Evolutionary conservation across 108 stramenopile genomes (phyloP).

Genomic region (Schizochytrium sp.): DNA sequence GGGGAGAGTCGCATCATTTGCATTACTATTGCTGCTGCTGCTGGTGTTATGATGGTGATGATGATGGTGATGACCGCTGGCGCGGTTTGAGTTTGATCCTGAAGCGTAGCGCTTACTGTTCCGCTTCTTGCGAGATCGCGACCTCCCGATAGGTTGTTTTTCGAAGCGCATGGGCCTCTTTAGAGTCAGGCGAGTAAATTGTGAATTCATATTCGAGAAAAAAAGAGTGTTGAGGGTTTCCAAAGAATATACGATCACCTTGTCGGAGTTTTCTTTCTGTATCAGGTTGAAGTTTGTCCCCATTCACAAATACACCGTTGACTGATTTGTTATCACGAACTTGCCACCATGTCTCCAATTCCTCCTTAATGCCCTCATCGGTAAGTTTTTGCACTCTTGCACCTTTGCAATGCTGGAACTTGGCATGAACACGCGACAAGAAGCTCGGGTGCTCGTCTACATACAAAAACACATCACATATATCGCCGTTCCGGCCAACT

Average conservation of each 20-base stretch:
- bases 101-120: too few species aligned
- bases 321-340: constrained; percentile 19
- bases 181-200: constrained; percentile 28
- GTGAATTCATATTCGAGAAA: constrained; percentile 58
- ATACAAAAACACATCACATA: constrained; percentile 51
- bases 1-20: too few species aligned
- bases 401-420: constrained; percentile 23
- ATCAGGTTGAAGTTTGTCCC: constrained; percentile 2
- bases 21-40: too few species aligned
- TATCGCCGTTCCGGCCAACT: constrained; percentile 41
- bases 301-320: constrained; percentile 54
- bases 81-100: too few species aligned
- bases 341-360: constrained; percentile 20
- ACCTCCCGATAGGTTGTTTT: constrained; percentile 19
- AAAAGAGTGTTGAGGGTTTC: constrained; percentile 51
- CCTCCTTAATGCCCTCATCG: constrained; percentile 27
- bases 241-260: constrained; percentile 46
- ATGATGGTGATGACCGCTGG: too few species aligned
- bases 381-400: background rate
- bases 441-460: constrained; percentile 58
- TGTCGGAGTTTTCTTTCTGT: background rate
- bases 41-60: too few species aligned
- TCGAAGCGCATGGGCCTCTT: constrained; percentile 52
- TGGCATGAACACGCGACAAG: constrained; percentile 48
- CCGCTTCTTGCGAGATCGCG: background rate